These are phyloP conservation scores for Solanum etuberosum DNA, from an alignment of 257 asterid genomes.

Conservation along the genomic window DNA sequence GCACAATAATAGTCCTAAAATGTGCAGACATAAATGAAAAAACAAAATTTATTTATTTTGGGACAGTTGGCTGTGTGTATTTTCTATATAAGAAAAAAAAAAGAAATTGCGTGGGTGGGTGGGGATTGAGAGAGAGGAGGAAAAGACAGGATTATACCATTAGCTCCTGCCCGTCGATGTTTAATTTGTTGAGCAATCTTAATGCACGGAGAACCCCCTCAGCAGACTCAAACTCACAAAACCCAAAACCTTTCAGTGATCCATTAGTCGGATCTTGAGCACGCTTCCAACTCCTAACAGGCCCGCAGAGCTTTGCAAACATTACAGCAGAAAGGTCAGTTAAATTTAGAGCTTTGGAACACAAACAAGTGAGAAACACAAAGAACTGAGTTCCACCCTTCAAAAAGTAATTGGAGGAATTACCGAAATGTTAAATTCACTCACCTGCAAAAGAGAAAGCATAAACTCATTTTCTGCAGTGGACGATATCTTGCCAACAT, in stretches of 20 bases:
- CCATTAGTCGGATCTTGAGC: slow-evolving; percentile 89
- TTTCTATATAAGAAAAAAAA: too few species aligned
- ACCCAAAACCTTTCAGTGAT: slow-evolving; percentile 76
- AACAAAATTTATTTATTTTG: neutral
- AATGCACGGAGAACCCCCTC: slow-evolving; percentile 95
- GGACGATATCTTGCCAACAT: slow-evolving; percentile 84
- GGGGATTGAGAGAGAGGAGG: neutral
- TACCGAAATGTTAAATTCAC: slow-evolving; percentile 3
- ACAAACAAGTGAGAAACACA: neutral
- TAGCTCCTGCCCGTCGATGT: slow-evolving; percentile 88
- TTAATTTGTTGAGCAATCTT: slow-evolving; percentile 72
- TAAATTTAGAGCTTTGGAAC: neutral
- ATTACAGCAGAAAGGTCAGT: neutral
- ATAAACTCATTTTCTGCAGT: slow-evolving; percentile 89
- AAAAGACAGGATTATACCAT: slow-evolving; percentile 36
- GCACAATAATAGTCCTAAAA: neutral
- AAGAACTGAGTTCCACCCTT: neutral
- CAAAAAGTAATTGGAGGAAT: neutral
- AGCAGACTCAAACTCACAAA: slow-evolving; percentile 95
- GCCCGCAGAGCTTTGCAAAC: slow-evolving; percentile 84
- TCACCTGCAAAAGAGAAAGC: slow-evolving; percentile 78
- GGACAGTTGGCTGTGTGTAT: neutral
- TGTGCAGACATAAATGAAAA: neutral
- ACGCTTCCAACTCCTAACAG: slow-evolving; percentile 96
- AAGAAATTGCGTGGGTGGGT: neutral